Conservation (phyloP, 805 yeast genomes). For the Myxozyma monticola region DNA sequence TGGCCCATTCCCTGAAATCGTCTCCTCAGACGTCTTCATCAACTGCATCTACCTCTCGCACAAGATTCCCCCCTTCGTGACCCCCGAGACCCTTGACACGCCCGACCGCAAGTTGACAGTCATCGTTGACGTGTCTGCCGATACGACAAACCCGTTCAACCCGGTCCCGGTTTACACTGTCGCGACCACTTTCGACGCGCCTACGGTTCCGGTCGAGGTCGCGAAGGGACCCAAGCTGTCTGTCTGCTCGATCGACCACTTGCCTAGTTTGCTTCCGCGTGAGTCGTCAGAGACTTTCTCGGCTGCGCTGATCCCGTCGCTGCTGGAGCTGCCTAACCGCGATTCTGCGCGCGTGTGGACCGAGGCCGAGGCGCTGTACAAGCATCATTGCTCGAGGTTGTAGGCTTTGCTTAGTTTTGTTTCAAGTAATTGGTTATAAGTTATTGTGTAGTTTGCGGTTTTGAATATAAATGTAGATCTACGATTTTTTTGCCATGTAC, state of each 20-base stretch:
- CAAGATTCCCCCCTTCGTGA: conserved; percentile 91
- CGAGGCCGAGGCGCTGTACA: conserved; percentile 79
- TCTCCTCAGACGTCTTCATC: conserved; percentile 81
- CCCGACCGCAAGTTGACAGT: conserved; percentile 77
- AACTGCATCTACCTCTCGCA: conserved; percentile 93
- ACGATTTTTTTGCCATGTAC: background rate
- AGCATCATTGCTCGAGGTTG: conserved; percentile 74
- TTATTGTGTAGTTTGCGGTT: background rate
- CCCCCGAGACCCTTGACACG: conserved; percentile 63
- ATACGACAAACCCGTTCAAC: conserved; percentile 97
- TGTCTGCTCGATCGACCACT: conserved; percentile 92
- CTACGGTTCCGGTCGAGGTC: conserved; percentile 82
- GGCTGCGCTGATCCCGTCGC: conserved; percentile 82
- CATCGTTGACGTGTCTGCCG: conserved; percentile 97
- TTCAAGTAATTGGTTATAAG: background rate
- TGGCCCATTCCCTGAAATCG: conserved; percentile 95
- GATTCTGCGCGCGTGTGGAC: conserved; percentile 86
- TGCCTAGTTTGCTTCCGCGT: conserved; percentile 93
- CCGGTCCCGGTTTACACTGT: conserved; percentile 92
- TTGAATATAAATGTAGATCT: background rate
- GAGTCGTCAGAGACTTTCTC: conserved; percentile 94
- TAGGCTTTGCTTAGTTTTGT: background rate
- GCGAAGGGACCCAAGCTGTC: conserved; percentile 74
- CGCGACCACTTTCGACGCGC: conserved; percentile 87
- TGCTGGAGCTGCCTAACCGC: conserved; percentile 81